A percentile compares a stretch with the other conserved stretches of the same genome.
Evolutionary conservation across 768 basidiomycete genomes (phyloP).

Genomic region (Macrolepiota albuminosa): DNA sequence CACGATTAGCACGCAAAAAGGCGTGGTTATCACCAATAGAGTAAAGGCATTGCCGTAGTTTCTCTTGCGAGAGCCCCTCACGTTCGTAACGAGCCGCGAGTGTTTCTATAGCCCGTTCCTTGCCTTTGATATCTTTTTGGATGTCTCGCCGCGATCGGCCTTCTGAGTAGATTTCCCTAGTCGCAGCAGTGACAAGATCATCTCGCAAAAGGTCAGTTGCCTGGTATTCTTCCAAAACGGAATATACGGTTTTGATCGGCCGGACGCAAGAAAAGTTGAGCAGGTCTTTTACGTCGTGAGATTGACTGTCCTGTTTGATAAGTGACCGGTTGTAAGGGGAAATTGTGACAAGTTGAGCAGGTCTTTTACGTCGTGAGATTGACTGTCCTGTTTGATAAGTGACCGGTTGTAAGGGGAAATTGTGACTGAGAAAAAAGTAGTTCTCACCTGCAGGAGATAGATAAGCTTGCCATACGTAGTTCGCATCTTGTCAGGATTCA

Average conservation of each 20-base stretch:
- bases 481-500: constrained; percentile 91
- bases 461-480: constrained; percentile 85
- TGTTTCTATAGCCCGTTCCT: constrained; percentile 80
- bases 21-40: constrained; percentile 90
- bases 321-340: constrained; percentile 2
- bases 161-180: constrained; percentile 78
- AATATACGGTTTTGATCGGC: constrained; percentile 73
- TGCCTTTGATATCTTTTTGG: constrained; percentile 78
- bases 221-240: constrained; percentile 58
- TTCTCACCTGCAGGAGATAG: constrained; percentile 70
- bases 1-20: constrained; percentile 80
- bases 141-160: constrained; percentile 70
- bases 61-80: constrained; percentile 56
- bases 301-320: constrained; percentile 73
- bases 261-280: constrained; percentile 75
- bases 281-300: constrained; percentile 75
- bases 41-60: constrained; percentile 74
- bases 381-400: constrained; percentile 58
- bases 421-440: background rate
- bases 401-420: constrained; percentile 3
- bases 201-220: constrained; percentile 70
- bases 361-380: constrained; percentile 53
- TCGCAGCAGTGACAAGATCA: constrained; percentile 69
- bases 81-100: constrained; percentile 62
- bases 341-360: constrained; percentile 52